Conservation (phyloP, 148 eudicot species). For the Arctostaphylos glauca region DNA sequence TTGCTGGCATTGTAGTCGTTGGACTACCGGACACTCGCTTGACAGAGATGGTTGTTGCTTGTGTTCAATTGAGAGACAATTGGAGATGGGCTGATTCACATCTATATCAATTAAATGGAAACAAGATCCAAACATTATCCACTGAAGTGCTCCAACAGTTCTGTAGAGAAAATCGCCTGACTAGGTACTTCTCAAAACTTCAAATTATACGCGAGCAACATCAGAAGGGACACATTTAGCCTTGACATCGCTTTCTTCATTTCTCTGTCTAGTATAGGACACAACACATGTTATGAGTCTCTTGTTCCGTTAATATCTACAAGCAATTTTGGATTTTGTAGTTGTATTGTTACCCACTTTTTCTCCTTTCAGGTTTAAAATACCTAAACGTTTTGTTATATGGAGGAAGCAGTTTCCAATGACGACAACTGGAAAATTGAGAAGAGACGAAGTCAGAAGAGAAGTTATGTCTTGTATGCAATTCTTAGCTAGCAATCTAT, state of each 20-base stretch:
- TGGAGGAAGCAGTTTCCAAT: constrained; percentile 67
- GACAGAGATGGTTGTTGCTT: constrained; percentile 74
- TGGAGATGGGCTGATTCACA: constrained; percentile 65
- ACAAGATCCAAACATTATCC: constrained; percentile 31
- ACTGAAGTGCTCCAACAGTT: constrained; percentile 49
- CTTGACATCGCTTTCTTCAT: neutral
- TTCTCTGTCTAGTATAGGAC: neutral
- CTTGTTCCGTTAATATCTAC: neutral
- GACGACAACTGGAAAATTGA: constrained; percentile 78
- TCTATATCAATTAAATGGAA: constrained; percentile 16
- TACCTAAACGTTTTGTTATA: constrained; percentile 53
- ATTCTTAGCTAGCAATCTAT: constrained; percentile 44
- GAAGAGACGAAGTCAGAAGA: constrained; percentile 56
- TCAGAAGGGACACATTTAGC: neutral
- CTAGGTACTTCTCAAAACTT: constrained; percentile 44
- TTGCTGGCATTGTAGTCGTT: constrained; percentile 45
- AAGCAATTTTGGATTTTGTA: neutral
- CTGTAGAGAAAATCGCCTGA: constrained; percentile 48
- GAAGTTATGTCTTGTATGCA: constrained; percentile 44
- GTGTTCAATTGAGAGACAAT: constrained; percentile 45
- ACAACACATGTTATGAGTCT: neutral
- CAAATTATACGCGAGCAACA: neutral
- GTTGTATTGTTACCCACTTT: neutral
- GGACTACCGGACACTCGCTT: constrained; percentile 68
- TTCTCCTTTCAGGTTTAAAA: constrained; percentile 62